phyloP scores from a whole-genome alignment of 805 yeast genomes.

The Yamadazyma sp. region DNA sequence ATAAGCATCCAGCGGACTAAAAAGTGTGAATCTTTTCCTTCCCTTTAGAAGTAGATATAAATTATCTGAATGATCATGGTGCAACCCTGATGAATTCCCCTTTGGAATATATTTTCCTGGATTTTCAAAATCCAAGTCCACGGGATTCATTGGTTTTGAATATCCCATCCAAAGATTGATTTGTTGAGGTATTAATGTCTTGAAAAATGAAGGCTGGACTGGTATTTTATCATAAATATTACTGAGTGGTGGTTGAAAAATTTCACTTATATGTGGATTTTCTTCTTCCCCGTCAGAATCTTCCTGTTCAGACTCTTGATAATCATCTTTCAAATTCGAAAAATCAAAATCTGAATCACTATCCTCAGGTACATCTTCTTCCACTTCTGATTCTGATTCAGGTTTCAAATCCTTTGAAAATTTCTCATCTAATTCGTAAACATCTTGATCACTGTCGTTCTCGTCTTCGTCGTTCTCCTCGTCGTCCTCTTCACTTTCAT shows the following conservation, averaged over 20 bases:
- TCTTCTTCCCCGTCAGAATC: conserved; percentile 15
- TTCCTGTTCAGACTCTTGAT: conserved; percentile 29
- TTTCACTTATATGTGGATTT: conserved; percentile 39
- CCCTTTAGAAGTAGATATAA: conserved; percentile 63
- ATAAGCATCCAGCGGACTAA: conserved; percentile 59
- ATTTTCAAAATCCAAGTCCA: conserved; percentile 16
- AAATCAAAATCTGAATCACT: conserved; percentile 30
- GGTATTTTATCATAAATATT: conserved; percentile 28
- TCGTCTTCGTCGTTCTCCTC: conserved; percentile 42
- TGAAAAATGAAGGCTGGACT: conserved; percentile 40
- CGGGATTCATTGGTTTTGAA: background rate
- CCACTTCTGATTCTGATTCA: conserved; percentile 4
- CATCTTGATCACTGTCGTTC: conserved; percentile 42
- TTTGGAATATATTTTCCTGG: conserved; percentile 46
- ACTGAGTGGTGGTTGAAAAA: conserved; percentile 63
- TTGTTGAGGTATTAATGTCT: conserved; percentile 58
- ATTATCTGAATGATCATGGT: conserved; percentile 81
- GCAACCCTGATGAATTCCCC: conserved; percentile 70
- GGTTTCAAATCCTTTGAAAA: background rate
- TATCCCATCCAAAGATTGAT: conserved; percentile 73
- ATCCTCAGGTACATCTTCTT: conserved; percentile 19
- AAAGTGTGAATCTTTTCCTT: conserved; percentile 61
- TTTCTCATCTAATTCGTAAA: conserved; percentile 16
- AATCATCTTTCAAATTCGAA: conserved; percentile 48
- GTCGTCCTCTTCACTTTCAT: conserved; percentile 38